These are phyloP conservation scores for Agapanthus africanus DNA, from an alignment of 106 monocot genomes.

Conservation along the genomic window DNA sequence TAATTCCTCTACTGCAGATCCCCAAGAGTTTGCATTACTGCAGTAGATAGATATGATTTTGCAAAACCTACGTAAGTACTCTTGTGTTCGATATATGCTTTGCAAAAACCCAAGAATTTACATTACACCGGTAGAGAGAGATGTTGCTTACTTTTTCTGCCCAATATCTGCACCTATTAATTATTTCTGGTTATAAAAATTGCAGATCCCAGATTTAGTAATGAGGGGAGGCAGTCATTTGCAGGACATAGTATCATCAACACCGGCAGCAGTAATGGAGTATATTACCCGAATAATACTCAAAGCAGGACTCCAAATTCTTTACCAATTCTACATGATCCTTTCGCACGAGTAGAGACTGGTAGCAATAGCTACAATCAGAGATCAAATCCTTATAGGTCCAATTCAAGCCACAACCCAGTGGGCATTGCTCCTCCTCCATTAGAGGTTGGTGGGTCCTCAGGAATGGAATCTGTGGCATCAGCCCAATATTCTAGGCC, in stretches of 20 bases:
- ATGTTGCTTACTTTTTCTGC: too few relatives aligned
- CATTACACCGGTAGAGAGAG: too few relatives aligned
- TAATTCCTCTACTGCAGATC: too few relatives aligned
- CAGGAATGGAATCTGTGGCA: background rate
- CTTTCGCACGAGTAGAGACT: background rate
- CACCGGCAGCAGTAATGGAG: background rate
- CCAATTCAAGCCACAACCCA: constrained; percentile 8
- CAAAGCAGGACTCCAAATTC: constrained; percentile 8
- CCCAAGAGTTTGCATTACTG: too few relatives aligned
- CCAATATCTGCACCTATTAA: too few relatives aligned
- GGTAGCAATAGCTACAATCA: constrained; percentile 1
- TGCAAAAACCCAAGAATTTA: too few relatives aligned
- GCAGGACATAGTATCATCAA: constrained; percentile 2
- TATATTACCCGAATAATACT: background rate
- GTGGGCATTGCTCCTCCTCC: background rate
- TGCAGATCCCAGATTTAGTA: constrained; percentile 1
- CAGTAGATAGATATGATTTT: too few relatives aligned
- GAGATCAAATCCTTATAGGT: constrained; percentile 10
- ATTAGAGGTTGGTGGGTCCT: constrained; percentile 6
- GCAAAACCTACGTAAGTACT: too few relatives aligned
- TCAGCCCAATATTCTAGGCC: constrained; percentile 14
- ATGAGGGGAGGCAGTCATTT: constrained; percentile 17
- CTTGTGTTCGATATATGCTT: too few relatives aligned
- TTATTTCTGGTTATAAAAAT: too few relatives aligned
- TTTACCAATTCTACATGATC: background rate